Evolutionary conservation across 192 early-diverging fungal species (phyloP).

Genomic region (Coemansia sp.): DNA sequence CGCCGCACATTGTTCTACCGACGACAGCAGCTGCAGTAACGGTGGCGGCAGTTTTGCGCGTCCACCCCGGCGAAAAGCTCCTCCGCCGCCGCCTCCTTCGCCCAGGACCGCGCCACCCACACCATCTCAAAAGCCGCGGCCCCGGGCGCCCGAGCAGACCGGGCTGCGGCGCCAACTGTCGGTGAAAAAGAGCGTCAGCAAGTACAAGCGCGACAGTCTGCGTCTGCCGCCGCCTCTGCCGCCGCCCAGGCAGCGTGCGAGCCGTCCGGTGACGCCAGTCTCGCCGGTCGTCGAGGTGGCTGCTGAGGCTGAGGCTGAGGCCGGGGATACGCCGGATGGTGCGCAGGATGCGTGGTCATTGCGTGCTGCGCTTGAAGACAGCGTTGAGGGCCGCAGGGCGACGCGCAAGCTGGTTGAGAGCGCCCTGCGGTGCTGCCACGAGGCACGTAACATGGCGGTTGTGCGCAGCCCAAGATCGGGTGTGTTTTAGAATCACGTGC

Average conservation of each 20-base stretch:
- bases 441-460: slow-evolving; percentile 24
- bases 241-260: slow-evolving; percentile 15
- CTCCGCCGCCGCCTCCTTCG: slow-evolving; percentile 23
- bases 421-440: slow-evolving; percentile 39
- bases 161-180: slow-evolving; percentile 48
- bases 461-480: not conserved
- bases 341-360: not conserved
- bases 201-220: slow-evolving; percentile 31
- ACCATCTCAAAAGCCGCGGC: slow-evolving; percentile 3
- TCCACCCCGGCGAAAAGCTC: slow-evolving; percentile 7
- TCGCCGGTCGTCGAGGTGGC: slow-evolving; percentile 4
- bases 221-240: slow-evolving; percentile 20
- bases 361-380: not conserved
- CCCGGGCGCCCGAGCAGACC: slow-evolving; percentile 22
- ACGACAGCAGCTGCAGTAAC: too few relatives aligned
- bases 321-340: not conserved
- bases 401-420: slow-evolving; percentile 39
- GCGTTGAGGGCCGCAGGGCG: slow-evolving; percentile 27
- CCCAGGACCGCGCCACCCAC: not conserved
- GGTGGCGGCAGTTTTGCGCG: not conserved
- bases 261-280: not conserved
- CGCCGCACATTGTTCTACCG: too few relatives aligned
- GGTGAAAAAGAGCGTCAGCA: slow-evolving; percentile 44
- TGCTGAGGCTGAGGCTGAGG: slow-evolving; percentile 4
- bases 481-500: slow-evolving; percentile 1